These are phyloP conservation scores for Cyberlindnera amylophila DNA, from an alignment of 805 yeast species.

Conservation along the genomic window DNA sequence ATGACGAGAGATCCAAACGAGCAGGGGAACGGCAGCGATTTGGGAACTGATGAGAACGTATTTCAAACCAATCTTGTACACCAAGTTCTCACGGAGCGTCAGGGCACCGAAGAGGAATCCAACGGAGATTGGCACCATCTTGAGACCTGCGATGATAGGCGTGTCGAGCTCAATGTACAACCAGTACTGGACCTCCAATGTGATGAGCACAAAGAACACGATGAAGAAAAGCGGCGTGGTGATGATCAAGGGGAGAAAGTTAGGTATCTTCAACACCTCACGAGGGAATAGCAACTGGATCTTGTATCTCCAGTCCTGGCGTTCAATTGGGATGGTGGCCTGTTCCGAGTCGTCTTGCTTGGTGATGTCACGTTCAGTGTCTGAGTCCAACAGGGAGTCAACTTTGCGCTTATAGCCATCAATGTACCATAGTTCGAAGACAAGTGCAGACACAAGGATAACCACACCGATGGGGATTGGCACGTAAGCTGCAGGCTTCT, in stretches of 20 bases:
- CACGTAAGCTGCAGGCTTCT: conserved; percentile 37
- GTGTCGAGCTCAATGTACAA: conserved; percentile 27
- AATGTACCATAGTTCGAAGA: conserved; percentile 30
- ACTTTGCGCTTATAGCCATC: conserved; percentile 15
- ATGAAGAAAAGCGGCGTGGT: conserved; percentile 22
- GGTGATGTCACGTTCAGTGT: conserved; percentile 3
- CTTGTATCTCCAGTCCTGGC: conserved; percentile 16
- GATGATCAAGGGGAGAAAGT: conserved; percentile 25
- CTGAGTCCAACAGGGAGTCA: conserved; percentile 6
- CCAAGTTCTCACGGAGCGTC: conserved; percentile 22
- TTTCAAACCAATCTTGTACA: conserved; percentile 24
- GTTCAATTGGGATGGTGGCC: neutral
- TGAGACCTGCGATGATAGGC: conserved; percentile 35
- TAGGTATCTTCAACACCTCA: conserved; percentile 26
- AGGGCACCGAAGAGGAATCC: conserved; percentile 30
- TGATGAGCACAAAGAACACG: conserved; percentile 19
- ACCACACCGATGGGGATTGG: conserved; percentile 38
- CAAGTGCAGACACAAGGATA: conserved; percentile 25
- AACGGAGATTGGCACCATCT: conserved; percentile 32
- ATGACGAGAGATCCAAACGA: conserved; percentile 26
- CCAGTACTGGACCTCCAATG: conserved; percentile 27
- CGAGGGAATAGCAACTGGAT: conserved; percentile 28
- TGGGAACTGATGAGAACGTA: conserved; percentile 15
- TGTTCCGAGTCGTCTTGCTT: neutral
- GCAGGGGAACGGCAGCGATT: conserved; percentile 16